A percentile compares a stretch with the other conserved stretches of the same genome.
Conservation (phyloP, 495 filamentous ascomycete species). For the Neurospora sp. region DNA sequence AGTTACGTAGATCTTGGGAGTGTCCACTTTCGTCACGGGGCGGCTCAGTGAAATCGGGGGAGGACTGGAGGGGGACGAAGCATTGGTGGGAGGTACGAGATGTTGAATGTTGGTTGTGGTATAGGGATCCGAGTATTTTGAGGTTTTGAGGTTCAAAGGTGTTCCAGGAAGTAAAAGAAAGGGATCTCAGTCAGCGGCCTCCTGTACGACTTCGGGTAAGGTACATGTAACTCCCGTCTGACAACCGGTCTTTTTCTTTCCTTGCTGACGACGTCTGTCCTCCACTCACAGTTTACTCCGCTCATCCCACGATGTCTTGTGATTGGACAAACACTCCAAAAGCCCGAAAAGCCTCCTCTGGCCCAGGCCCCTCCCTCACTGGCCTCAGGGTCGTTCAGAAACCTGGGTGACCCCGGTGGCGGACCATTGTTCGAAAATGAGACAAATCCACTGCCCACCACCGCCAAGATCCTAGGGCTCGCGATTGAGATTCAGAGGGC, state of each 20-base stretch:
- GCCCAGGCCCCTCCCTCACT: background rate
- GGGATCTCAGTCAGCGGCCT: background rate
- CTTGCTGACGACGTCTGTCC: background rate
- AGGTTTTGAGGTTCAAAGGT: background rate
- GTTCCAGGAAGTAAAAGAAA: background rate
- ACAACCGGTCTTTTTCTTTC: background rate
- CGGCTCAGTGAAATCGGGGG: background rate
- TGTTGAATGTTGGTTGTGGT: background rate
- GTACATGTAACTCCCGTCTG: background rate
- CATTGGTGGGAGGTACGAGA: background rate
- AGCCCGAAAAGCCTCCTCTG: background rate
- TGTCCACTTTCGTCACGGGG: background rate
- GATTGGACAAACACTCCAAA: background rate
- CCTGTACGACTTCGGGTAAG: background rate
- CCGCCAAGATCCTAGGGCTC: background rate
- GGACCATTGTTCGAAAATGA: background rate
- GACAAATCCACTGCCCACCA: background rate
- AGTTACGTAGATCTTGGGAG: background rate
- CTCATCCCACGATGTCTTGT: background rate
- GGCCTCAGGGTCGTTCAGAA: background rate
- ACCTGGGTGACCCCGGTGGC: background rate
- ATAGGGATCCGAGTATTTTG: background rate
- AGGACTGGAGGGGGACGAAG: background rate
- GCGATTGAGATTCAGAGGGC: background rate
- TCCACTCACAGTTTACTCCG: background rate